Evolutionary conservation across 441 rosid genomes (phyloP), one percentile per base, ranked within the genome.

Genomic region (Corymbia citriodora): DNA sequence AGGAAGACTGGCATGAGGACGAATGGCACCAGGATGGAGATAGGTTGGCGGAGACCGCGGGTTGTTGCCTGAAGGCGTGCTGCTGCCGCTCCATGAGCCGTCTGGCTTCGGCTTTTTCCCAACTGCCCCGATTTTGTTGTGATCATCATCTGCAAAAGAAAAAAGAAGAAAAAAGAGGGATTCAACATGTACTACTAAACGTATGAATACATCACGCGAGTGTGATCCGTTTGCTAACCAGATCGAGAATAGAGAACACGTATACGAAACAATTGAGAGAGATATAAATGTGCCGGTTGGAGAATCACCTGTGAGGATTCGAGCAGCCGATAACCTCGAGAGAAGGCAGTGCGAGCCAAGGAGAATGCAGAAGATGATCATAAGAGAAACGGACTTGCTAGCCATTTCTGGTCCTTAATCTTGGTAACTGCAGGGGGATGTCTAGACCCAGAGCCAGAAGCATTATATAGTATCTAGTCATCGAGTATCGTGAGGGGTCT

Each of bases 11-110:
- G 45, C 4, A 40, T 4, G 4, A 40, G 45, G 4, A 40, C 45
- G 45, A 40, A 40, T 40, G 45, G 45, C 45, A 40, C 45, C 6
- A 40, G 45, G 45, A 40, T 40, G 6, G 45, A 40, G 4, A 40
- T 5, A 27, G 15, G 89, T 21, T 13, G 93, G 90, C 16, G 93
- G 94, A 27, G 91, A 86, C 88, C 54, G 8, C 29, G 27, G 59
- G 48, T 70, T 87, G 5, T 65, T 87, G 40, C 85, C 86, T 1
- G 45, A 1, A 5, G 92, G 91, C 12, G 90, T 4, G 68, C 25
- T n/a, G 8, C 36, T 48, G 25, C 88, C 92, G 1, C 87, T 63
- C 16, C 89, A 89, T 3, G 91, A 91, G 81, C 92, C 93, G 4
- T n/a, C 90, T 11, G 25, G 83, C 3, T 15, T 48, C 3, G 90